Base-by-base conservation (phyloP, 208 protist genomes). In the Trypanosoma lewisi region DNA sequence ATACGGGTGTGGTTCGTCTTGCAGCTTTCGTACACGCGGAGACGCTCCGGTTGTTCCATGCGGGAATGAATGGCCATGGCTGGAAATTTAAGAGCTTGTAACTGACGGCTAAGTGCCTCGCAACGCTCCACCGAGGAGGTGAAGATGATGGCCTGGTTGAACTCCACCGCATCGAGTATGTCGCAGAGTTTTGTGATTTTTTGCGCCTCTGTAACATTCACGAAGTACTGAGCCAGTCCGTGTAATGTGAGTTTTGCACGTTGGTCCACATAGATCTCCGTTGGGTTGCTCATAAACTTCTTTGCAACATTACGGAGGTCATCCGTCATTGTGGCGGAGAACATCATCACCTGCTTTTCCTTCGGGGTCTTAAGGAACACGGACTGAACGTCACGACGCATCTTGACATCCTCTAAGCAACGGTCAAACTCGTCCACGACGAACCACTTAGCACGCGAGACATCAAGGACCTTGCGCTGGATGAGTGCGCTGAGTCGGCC, bases 91-190 rank as follows among this genome's bases (percentile, higher is more conserved):
- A 87, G 85, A 23, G 98, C 79, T 50, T 89, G 67, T 12, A 99
- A 89, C 53, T 99, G 85, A 52, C 94, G 82, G 70, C 96, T 96
- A 19, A 99, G 85, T n/a, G 79, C 89, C 65, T 91, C 75, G 57
- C 95, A 96, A 45, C 98, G 91, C 64, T 85, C 63, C n/a, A 97
- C 91, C 4, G 82, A 89, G 65, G 87, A 96, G 25, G 99, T 98
- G 73, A 99, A 99, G 73, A 99, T 99, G 58, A 99, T 98, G n/a
- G 97, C 94, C 85, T 99, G 98, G 87, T 99, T 99, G 78, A 99
- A 99, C 68, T 99, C 96, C 25, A 99, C 89, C 4, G 87, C 85
- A 69, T 99, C 99, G 2, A 99, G 86, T 7, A 99, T 91, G 49
- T 99, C 97, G 45, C 93, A 91, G 9, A 99, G 93, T 77, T 97